These are phyloP conservation scores for Linum lewisii DNA, from an alignment of 345 rosid genomes.

Conservation along the genomic window DNA sequence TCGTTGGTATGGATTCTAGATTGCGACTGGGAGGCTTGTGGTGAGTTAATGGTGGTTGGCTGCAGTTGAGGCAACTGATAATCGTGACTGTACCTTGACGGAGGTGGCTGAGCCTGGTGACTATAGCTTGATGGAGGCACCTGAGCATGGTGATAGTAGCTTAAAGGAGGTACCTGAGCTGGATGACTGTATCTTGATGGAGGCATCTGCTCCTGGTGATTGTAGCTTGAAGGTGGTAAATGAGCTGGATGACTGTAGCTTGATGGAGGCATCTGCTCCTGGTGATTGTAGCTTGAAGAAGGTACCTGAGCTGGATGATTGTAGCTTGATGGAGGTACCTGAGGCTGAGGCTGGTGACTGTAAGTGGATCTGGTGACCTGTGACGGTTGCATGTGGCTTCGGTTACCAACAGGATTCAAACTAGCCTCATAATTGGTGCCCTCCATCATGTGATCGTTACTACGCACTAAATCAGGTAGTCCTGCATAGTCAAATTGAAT, in stretches of 20 bases:
- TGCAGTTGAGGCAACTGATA: constrained; percentile 15
- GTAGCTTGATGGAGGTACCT: constrained; percentile 11
- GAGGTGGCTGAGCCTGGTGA: constrained; percentile 6
- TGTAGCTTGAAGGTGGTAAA: constrained; percentile 7
- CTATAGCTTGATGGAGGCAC: constrained; percentile 9
- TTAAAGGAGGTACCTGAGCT: constrained; percentile 10
- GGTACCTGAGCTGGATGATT: constrained; percentile 9
- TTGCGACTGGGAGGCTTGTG: constrained; percentile 11
- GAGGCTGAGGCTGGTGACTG: constrained; percentile 7
- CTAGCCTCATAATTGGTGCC: background rate
- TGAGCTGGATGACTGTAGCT: constrained; percentile 1
- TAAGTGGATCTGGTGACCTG: constrained; percentile 12
- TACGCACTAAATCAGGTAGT: background rate
- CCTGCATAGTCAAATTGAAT: background rate
- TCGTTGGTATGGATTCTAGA: background rate
- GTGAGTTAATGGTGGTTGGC: constrained; percentile 15
- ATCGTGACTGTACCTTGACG: constrained; percentile 7
- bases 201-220: constrained; percentile 8
- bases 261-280: background rate
- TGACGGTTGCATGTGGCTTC: constrained; percentile 4
- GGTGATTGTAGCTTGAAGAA: constrained; percentile 9
- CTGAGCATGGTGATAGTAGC: constrained; percentile 6
- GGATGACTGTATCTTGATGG: constrained; percentile 13
- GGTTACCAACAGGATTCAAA: background rate
- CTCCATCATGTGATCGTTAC: background rate